Base-by-base conservation (phyloP, 2,329 filamentous ascomycete species). In the Alternaria viburni region DNA sequence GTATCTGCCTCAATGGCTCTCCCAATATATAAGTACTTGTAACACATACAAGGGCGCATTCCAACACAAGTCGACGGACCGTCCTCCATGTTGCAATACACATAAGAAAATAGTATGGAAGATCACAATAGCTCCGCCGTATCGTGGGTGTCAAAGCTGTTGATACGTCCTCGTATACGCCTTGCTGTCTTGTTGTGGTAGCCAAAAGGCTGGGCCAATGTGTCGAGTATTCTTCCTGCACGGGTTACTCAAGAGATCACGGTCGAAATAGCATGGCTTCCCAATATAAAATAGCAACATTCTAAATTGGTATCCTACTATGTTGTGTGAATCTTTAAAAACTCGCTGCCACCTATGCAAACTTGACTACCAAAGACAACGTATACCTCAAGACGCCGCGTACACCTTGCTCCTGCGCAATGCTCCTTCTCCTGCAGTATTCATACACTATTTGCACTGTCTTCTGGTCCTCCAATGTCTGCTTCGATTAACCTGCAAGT, bases 381-480 rank as follows among this genome's bases (percentile, higher is more conserved):
- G 50, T 46, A 46, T 54, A 15, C 58, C 60, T 49, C 45, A 36
- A 52, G 59, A 70, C 68, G 59, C 66, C 68, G 13, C 43, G 52
- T 71, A 64, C 71, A 62, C 71, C 71, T 56, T 69, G 69, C 70
- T 68, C 65, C 66, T 49, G 62, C 59, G 65, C 68, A 71, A 72
- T 73, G 70, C 69, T 68, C 64, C 46, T 51, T 45, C 58, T 61
- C 55, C 56, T 61, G 50, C 50, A 43, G 36, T 58, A 62, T 64
- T 45, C 17, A 49, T 62, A 62, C 56, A 64, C 45, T 28, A 59
- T 32, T 47, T 26, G 54, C 26, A 30, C 41, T 17, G 13, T 45
- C 25, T 51, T 47, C 45, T 41, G 43, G 17, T 23, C 26, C 43
- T 30, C 49, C n/a, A 49, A 36, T 19, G 28, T 26, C 25, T 54